Percentiles rank a stretch among this genome's conserved stretches.
Conservation (phyloP, 2,329 filamentous ascomycete genomes). For the Clarireedia hainanense region DNA sequence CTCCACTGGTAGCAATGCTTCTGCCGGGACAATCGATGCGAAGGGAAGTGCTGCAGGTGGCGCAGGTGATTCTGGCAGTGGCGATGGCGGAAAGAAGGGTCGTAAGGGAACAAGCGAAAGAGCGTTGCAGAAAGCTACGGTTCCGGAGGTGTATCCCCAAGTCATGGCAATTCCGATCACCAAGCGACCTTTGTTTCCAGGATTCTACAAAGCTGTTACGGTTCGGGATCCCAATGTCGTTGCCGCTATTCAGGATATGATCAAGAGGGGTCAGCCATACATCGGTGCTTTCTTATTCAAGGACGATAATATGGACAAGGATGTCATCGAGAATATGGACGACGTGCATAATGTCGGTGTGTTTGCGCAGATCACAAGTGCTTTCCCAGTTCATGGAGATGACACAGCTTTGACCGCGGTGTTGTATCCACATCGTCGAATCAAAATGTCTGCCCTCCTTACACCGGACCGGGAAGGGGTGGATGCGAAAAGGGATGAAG, state of each 20-base stretch:
- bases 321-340: constrained; percentile 81
- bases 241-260: constrained; percentile 88
- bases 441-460: constrained; percentile 78
- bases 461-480: constrained; percentile 44
- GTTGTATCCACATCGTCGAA: constrained; percentile 89
- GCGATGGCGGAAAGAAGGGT: constrained; percentile 63
- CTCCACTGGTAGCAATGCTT: constrained; percentile 16
- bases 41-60: constrained; percentile 24
- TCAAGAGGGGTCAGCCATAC: constrained; percentile 94
- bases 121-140: constrained; percentile 75
- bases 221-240: constrained; percentile 90
- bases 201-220: constrained; percentile 98
- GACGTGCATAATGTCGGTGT: constrained; percentile 96
- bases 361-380: constrained; percentile 95
- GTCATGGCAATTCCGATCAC: constrained; percentile 96
- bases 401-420: constrained; percentile 84
- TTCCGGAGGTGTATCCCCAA: constrained; percentile 94
- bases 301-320: constrained; percentile 87
- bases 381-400: constrained; percentile 84
- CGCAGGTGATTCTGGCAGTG: constrained; percentile 27
- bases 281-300: constrained; percentile 96
- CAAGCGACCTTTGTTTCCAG: constrained; percentile 87
- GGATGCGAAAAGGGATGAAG: constrained; percentile 44
- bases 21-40: constrained; percentile 25
- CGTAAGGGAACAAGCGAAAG: constrained; percentile 61